Percentiles rank a stretch among this genome's conserved stretches.
phyloP scores from a whole-genome alignment of 1,139 yeast genomes.

The Protomyces pachydermus region DNA sequence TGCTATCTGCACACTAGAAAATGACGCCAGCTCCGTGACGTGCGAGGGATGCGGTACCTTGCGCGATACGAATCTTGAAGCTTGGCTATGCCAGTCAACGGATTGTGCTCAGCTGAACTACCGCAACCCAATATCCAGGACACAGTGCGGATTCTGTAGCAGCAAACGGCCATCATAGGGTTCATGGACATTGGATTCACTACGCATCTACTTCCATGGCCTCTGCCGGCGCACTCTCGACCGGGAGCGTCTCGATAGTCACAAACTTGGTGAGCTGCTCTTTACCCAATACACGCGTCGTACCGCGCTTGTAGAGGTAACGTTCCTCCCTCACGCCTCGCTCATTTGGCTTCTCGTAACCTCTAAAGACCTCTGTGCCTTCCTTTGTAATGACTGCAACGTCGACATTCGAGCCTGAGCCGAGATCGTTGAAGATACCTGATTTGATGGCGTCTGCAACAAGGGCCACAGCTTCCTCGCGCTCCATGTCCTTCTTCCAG shows the following conservation, averaged over 20 bases:
- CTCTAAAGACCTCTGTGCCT: conserved; percentile 68
- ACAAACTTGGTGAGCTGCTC: conserved; percentile 60
- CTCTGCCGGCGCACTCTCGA: conserved; percentile 40
- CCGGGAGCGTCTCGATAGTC: conserved; percentile 53
- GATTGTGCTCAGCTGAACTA: conserved; percentile 7
- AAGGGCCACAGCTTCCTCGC: conserved; percentile 81
- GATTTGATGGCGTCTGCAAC: conserved; percentile 93
- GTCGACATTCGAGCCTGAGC: conserved; percentile 97
- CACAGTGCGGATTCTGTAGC: conserved; percentile 14
- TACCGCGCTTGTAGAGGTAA: conserved; percentile 83
- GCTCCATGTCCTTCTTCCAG: conserved; percentile 72
- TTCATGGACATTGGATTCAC: background rate
- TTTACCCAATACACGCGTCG: conserved; percentile 69
- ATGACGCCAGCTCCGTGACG: background rate
- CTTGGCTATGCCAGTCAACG: conserved; percentile 11
- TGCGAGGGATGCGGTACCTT: conserved; percentile 18
- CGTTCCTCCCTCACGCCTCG: conserved; percentile 75
- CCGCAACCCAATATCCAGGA: conserved; percentile 2
- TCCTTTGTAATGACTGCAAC: conserved; percentile 93
- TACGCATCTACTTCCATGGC: conserved; percentile 73
- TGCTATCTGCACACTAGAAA: conserved; percentile 6
- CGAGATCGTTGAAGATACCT: conserved; percentile 98
- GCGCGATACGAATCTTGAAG: background rate
- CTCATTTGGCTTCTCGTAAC: conserved; percentile 84
- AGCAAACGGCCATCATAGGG: background rate